Percentiles rank a stretch among this genome's conserved stretches.
These are phyloP conservation scores for Chaetomium cochliodes DNA, from an alignment of 495 filamentous ascomycete species.

Conservation along the genomic window DNA sequence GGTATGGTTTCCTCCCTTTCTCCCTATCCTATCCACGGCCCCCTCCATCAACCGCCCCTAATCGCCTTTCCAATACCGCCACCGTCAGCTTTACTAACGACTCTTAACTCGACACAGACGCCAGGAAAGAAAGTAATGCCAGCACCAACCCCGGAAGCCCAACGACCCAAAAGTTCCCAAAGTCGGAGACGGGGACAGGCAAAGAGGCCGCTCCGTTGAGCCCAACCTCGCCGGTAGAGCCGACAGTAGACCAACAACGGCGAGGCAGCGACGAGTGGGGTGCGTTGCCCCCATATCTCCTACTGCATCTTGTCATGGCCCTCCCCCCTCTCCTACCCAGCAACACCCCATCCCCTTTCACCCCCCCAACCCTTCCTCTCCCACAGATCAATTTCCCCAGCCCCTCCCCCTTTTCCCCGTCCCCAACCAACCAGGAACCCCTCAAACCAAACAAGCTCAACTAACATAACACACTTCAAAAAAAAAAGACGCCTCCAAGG, in stretches of 20 bases:
- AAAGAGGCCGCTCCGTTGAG: background rate
- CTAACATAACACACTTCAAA: background rate
- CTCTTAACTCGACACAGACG: background rate
- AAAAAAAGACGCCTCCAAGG: constrained; percentile 57
- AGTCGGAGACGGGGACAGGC: background rate
- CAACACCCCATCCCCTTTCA: background rate
- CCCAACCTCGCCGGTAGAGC: background rate
- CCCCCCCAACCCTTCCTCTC: background rate
- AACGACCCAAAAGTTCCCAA: constrained; percentile 2
- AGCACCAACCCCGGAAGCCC: constrained; percentile 13
- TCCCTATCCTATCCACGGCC: background rate
- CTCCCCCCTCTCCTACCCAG: no score
- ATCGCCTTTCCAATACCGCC: background rate
- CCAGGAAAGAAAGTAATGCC: constrained; percentile 13
- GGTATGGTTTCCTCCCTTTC: background rate
- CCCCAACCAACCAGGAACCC: no score
- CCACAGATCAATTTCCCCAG: background rate
- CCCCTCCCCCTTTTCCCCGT: background rate
- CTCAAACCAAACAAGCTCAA: background rate
- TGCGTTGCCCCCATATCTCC: constrained; percentile 25
- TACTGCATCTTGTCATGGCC: background rate
- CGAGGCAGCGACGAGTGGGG: constrained; percentile 44
- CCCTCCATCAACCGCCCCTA: no score
- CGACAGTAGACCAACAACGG: constrained; percentile 5
- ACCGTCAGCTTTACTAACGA: background rate